phyloP scores from a whole-genome alignment of 305 asterid species.

The Ilex paraguariensis region DNA sequence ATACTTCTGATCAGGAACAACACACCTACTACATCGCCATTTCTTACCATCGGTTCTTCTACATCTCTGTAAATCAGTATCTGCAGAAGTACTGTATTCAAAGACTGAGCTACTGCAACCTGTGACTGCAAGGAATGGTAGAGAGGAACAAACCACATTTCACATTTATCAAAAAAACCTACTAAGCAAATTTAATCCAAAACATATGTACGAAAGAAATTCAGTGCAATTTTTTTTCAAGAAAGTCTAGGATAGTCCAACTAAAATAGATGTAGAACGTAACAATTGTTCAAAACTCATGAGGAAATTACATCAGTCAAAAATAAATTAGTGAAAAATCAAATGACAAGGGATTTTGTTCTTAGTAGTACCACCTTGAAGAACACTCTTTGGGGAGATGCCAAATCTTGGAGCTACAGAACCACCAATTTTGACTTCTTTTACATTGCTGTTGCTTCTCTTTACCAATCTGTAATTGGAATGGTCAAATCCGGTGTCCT shows the following conservation, averaged over 20 bases:
- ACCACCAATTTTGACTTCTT: constrained; percentile 13
- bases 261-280: background rate
- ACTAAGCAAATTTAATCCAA: too few species aligned
- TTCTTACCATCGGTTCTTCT: constrained; percentile 73
- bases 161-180: too few species aligned
- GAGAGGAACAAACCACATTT: background rate
- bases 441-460: constrained; percentile 13
- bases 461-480: constrained; percentile 7
- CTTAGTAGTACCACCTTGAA: constrained; percentile 34
- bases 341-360: background rate
- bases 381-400: constrained; percentile 43
- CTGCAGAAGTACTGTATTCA: constrained; percentile 15
- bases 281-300: background rate
- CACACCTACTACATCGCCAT: constrained; percentile 57
- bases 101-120: constrained; percentile 12
- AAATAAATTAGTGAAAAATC: background rate
- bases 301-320: constrained; percentile 2
- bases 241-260: too few species aligned
- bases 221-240: too few species aligned
- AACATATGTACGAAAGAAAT: too few species aligned
- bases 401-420: constrained; percentile 28
- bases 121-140: background rate
- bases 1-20: constrained; percentile 39
- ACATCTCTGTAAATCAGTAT: constrained; percentile 42
- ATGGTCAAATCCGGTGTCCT: constrained; percentile 13